These are phyloP conservation scores for Neofusicoccum sp. DNA, from an alignment of 2,329 filamentous ascomycete genomes.

Conservation along the genomic window DNA sequence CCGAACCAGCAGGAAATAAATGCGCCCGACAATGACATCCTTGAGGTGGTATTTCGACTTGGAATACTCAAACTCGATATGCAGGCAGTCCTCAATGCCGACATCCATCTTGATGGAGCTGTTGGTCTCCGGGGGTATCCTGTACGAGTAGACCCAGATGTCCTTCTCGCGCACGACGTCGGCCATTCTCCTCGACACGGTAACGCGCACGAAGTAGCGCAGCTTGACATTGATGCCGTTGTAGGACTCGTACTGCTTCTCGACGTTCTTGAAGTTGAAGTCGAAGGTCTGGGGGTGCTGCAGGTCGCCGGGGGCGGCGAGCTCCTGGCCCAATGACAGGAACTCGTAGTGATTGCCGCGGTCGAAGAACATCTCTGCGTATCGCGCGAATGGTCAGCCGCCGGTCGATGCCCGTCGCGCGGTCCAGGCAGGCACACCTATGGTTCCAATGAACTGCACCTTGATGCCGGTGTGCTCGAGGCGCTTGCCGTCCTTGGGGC, in stretches of 20 bases:
- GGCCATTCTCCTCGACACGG: conserved; percentile 93
- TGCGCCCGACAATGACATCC: conserved; percentile 96
- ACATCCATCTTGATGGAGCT: conserved; percentile 99
- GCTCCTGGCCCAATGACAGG: conserved; percentile 92
- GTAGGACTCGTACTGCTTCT: conserved; percentile 99
- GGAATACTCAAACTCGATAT: conserved; percentile 99
- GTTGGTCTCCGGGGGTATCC: conserved; percentile 97
- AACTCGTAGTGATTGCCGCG: conserved; percentile 99
- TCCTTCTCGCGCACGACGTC: conserved; percentile 99
- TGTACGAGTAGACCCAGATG: conserved; percentile 98
- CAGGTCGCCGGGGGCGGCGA: conserved; percentile 93
- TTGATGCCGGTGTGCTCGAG: conserved; percentile 99
- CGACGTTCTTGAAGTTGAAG: conserved; percentile 99
- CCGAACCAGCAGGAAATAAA: conserved; percentile 95
- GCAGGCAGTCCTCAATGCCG: conserved; percentile 96
- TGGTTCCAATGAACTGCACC: conserved; percentile 98
- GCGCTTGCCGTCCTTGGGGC: conserved; percentile 96
- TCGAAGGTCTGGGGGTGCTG: conserved; percentile 98
- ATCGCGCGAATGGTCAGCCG: conserved; percentile 13
- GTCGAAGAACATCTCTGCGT: conserved; percentile 97
- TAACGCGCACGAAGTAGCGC: conserved; percentile 96
- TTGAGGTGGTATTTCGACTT: conserved; percentile 99
- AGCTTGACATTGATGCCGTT: conserved; percentile 99
- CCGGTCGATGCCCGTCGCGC: neutral
- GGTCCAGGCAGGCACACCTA: conserved; percentile 57